Evolutionary conservation across 1,139 yeast genomes (phyloP), one percentile per base, ranked within the genome.

Genomic region (Maudiozyma humilis): DNA sequence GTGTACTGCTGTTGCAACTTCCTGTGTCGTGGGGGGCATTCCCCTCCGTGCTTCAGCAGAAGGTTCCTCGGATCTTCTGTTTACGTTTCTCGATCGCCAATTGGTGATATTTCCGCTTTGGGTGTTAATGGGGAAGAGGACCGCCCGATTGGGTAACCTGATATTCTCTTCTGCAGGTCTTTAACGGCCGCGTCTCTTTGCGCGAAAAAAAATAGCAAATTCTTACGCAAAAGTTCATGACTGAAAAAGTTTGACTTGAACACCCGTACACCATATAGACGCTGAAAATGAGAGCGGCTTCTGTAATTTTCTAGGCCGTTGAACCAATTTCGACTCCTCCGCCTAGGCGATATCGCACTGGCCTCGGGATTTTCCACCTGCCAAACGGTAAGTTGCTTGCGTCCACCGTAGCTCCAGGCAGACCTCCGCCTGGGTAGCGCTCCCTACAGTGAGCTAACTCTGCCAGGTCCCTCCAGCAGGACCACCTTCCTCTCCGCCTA

Each of bases 61-160:
- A 10, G 6, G 27, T 10, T 23, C 27, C 10, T 23, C 8, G 6
- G 12, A 19, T 30, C 30, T 4, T 29, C 23, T 37, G 40, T 37
- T 37, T 37, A 37, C 34, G 14, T 37, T 37, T 37, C 15, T 8
- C 14, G 34, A 35, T 35, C 29, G 19, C 20, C 32, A 19, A 18
- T 38, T 31, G 17, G 35, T 15, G 41, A 27, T 17, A 31, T 38
- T 38, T 31, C 41, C 41, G 8, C 13, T 38, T 38, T 38, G 30
- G 41, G 41, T 12, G 19, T 38, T 29, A 37, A 29, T 37, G 14
- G 18, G 36, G 19, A 12, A 12, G 5, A 5, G 8, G 18, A 14
- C 15, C 14, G 10, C 27, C 27, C 27, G 27, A 23, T 23, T 23
- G 27, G 27, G 27, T 23, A 10, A 10, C 10, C 6, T 8, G 12